Evolutionary conservation across 106 monocot species (phyloP), one percentile per base, ranked within the genome.

Genomic region (Dioscorea dumetorum): DNA sequence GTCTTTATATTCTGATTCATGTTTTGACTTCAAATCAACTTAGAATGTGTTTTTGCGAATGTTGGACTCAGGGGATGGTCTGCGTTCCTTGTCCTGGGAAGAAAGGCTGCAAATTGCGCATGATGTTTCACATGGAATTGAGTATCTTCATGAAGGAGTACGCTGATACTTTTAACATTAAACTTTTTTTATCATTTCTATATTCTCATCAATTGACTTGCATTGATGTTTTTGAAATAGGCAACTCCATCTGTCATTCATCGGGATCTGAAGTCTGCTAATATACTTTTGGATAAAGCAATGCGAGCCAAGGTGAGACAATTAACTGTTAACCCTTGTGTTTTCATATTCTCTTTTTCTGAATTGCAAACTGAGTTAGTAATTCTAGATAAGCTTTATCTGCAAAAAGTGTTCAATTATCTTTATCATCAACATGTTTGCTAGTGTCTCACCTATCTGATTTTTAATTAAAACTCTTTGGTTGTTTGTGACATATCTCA

Each of bases 121-220:
- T 75, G 97, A 99, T 81, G 71, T 99, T 77, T 89, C 89, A 60
- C 92, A 90, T 74, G 97, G 97, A 67, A 92, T 99, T 64, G 87
- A 99, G 66, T 92, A 99, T 77, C 87, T 99, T 49, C 97, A 99
- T 77, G 97, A 92, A 76, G 97, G 95, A 84, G 95, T 95, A 86
- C 71, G 28, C 28, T 28, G 54, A 0, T 69, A 31, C 49, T 18
- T 18, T 17, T 48, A 68, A 11, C 53, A 23, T 4, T 5, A 20
- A 21, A 17, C 28, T 10, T 28, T 50, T 50, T 61, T 22, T 8
- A 22, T 68, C 31, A 49, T 19, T 28, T 73, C 20, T n/a, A 50
- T 48, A 35, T 22, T 41, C 6, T 62, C 73, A 67, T 34, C 13
- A 32, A 54, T 67, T 24, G 18, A 70, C 24, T 21, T 10, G 19